phyloP scores from a whole-genome alignment of 225 moss, liverwort and hornwort genomes.

The Thuidium tamariscinum region DNA sequence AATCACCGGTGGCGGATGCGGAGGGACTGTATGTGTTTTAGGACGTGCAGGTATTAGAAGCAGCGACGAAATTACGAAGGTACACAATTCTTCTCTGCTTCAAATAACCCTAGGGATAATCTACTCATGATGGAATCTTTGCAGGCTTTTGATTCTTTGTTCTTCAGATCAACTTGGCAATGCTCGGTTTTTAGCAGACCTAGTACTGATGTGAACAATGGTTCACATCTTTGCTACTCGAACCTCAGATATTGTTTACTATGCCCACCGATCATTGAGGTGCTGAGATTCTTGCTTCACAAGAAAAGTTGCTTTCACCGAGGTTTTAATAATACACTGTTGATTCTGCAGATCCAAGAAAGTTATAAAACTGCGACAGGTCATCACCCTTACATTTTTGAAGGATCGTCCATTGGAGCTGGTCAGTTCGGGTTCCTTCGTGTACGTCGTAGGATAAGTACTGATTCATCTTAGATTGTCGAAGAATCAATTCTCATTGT shows the following conservation, averaged over 20 bases:
- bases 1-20: conserved; percentile 88
- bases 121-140: not conserved
- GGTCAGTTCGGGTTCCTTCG: conserved; percentile 71
- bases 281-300: not conserved
- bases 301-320: not conserved
- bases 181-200: not conserved
- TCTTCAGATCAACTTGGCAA: not conserved
- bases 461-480: not conserved
- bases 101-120: not conserved
- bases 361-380: conserved; percentile 61
- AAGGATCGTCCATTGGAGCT: conserved; percentile 93
- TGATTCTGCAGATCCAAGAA: conserved; percentile 51
- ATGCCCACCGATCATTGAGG: not conserved
- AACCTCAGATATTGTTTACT: not conserved
- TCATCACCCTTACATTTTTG: conserved; percentile 62
- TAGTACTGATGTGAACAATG: not conserved
- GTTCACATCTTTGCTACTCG: not conserved
- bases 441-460: conserved; percentile 18
- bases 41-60: conserved; percentile 52
- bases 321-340: not conserved
- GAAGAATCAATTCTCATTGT: not conserved
- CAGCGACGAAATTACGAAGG: conserved; percentile 42
- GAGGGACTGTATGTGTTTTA: conserved; percentile 73
- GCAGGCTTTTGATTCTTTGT: not conserved
- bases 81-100: not conserved